Base-by-base conservation (phyloP, 2,329 filamentous ascomycete genomes). In the Penicillium hordei region DNA sequence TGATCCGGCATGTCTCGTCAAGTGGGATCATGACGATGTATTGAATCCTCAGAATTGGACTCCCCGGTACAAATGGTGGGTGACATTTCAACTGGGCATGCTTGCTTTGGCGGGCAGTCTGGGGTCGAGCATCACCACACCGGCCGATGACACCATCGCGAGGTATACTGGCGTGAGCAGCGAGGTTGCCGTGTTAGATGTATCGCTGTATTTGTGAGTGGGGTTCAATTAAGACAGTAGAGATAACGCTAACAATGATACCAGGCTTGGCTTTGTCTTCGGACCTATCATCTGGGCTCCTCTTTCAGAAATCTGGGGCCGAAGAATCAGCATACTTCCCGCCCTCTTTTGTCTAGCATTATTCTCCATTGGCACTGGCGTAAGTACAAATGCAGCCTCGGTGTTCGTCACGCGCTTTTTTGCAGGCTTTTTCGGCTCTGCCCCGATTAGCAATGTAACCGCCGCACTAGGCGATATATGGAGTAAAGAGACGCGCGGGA, bases 121-220 rank as follows among this genome's bases (percentile, higher is more conserved):
- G 48, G 82, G 79, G 4, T 81, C 79, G 6, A 81, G 78, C 19
- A 81, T 84, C 55, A 79, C 81, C 39, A 72, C 81, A 2, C 78
- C 82, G 0, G 82, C 79, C 1, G 74, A 78, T 45, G 48, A 69
- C 4, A 69, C 63, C 1, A 78, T 85, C 38, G 73, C 78, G 2
- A 57, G 66, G 33, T 76, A 82, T 51, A 56, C 79, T 27, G 71
- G 72, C 10, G 72, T 83, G 31, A 75, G 75, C 27, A 56, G 62
- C 19, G 79, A 83, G 52, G 75, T 75, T 10, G 73, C 77, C 2
- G 78, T 83, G 3, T 63, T 83, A 6, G 66, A 72, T 23, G 70
- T 83, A 4, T 78, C 80, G 0, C 68, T 83, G 1, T 83, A 80
- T 60, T 21, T 61, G 59, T 61, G 40, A 57, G 57, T 54, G 17